phyloP scores from a whole-genome alignment of 495 filamentous ascomycete genomes.

The Pseudomonodictys pantanalensis region DNA sequence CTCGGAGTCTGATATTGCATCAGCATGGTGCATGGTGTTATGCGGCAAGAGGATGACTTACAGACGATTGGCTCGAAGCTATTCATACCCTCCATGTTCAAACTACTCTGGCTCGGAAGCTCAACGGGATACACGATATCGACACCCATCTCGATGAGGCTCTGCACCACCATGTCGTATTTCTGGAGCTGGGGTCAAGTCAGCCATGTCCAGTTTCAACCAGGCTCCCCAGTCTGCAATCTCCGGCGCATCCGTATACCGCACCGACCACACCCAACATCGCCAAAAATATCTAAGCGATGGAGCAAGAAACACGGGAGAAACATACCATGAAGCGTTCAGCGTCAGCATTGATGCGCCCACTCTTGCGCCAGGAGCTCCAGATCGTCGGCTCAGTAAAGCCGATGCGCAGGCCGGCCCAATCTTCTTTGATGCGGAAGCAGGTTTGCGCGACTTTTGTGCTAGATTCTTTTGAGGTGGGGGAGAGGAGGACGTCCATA shows the following conservation, averaged over 20 bases:
- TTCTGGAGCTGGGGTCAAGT: constrained; percentile 22
- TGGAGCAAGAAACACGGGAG: neutral
- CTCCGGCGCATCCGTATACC: neutral
- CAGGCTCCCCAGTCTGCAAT: neutral
- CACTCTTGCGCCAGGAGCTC: constrained; percentile 26
- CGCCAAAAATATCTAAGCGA: neutral
- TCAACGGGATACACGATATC: constrained; percentile 32
- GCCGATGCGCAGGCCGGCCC: constrained; percentile 24
- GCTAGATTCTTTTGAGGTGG: constrained; percentile 25
- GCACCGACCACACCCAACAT: neutral
- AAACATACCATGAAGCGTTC: constrained; percentile 33
- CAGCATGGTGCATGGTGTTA: neutral
- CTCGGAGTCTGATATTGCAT: constrained; percentile 18
- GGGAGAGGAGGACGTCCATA: constrained; percentile 34
- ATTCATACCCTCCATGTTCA: constrained; percentile 29
- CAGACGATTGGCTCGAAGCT: constrained; percentile 33
- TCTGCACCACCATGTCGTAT: constrained; percentile 31
- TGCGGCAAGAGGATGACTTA: constrained; percentile 13
- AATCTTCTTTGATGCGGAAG: constrained; percentile 32
- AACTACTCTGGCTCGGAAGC: constrained; percentile 16
- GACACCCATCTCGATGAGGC: constrained; percentile 31
- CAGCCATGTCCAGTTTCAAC: neutral
- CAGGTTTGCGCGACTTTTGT: constrained; percentile 6
- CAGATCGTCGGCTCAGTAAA: constrained; percentile 35
- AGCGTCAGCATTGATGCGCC: constrained; percentile 30